Percentiles rank a stretch among this genome's conserved stretches.
Evolutionary conservation across 2,329 filamentous ascomycete genomes (phyloP).

Genomic region (Fonsecaea erecta): DNA sequence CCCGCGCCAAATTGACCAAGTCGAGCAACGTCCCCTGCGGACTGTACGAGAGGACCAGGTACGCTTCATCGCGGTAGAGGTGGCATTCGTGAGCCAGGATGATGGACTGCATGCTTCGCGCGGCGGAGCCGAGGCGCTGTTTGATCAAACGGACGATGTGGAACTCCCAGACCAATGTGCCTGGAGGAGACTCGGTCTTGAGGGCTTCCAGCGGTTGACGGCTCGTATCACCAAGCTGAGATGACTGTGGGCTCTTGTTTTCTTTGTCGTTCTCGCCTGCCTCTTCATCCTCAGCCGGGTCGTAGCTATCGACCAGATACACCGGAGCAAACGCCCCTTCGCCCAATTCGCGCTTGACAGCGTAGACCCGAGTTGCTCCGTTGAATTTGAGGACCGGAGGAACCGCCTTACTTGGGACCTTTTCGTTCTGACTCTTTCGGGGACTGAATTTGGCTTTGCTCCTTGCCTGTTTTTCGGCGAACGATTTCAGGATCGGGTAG

Average conservation of each 20-base stretch:
- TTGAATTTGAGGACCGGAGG: slow-evolving; percentile 71
- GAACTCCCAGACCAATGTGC: slow-evolving; percentile 76
- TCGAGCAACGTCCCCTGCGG: slow-evolving; percentile 93
- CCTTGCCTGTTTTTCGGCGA: slow-evolving; percentile 67
- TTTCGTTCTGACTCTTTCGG: slow-evolving; percentile 58
- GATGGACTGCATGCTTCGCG: slow-evolving; percentile 74
- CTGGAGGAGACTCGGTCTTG: slow-evolving; percentile 91
- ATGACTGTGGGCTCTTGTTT: slow-evolving; percentile 49
- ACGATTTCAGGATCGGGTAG: slow-evolving; percentile 78
- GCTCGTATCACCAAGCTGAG: slow-evolving; percentile 38
- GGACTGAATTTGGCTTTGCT: slow-evolving; percentile 46
- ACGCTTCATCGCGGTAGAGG: slow-evolving; percentile 86
- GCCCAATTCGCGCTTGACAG: slow-evolving; percentile 81
- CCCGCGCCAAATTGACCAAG: slow-evolving; percentile 82
- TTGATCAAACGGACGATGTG: slow-evolving; percentile 89
- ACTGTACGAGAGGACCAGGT: slow-evolving; percentile 84
- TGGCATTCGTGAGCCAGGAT: slow-evolving; percentile 88
- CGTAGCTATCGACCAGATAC: slow-evolving; percentile 80
- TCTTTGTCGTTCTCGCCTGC: slow-evolving; percentile 55
- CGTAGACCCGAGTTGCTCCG: slow-evolving; percentile 70
- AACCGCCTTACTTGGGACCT: slow-evolving; percentile 61
- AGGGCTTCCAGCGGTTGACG: slow-evolving; percentile 78
- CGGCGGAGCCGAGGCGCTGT: slow-evolving; percentile 67
- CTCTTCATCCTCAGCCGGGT: slow-evolving; percentile 54
- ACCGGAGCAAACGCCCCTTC: slow-evolving; percentile 95